Conservation (phyloP, 768 basidiomycete genomes). For the Termitomyces sp. region DNA sequence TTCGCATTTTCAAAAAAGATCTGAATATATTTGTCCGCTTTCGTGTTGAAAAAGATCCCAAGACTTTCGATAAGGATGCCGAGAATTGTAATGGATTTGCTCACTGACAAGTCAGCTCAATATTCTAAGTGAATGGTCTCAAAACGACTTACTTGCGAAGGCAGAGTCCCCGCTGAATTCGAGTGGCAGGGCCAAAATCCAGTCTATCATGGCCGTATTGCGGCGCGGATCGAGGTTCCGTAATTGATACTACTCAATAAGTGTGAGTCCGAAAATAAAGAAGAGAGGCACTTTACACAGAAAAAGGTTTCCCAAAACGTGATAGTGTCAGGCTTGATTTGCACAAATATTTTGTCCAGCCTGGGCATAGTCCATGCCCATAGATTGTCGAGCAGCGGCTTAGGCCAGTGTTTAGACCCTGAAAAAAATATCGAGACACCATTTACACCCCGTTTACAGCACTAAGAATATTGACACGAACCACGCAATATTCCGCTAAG, state of each 20-base stretch:
- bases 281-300: slow-evolving; percentile 31
- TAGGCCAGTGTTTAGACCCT: slow-evolving; percentile 87
- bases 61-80: slow-evolving; percentile 62
- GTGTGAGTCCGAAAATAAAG: neutral
- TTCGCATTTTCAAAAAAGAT: slow-evolving; percentile 71
- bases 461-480: slow-evolving; percentile 21
- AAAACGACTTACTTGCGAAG: slow-evolving; percentile 62
- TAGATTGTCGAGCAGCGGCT: slow-evolving; percentile 41
- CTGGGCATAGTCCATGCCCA: slow-evolving; percentile 71
- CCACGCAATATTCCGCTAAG: slow-evolving; percentile 73
- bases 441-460: neutral
- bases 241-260: slow-evolving; percentile 39
- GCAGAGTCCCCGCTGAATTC: slow-evolving; percentile 86
- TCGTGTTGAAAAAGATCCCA: slow-evolving; percentile 59
- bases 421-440: neutral
- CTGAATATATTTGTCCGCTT: slow-evolving; percentile 63
- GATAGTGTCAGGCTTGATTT: slow-evolving; percentile 84
- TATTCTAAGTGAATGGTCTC: neutral
- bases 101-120: slow-evolving; percentile 43
- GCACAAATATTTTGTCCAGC: slow-evolving; percentile 57
- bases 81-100: slow-evolving; percentile 65
- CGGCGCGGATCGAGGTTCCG: slow-evolving; percentile 77
- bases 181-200: slow-evolving; percentile 68
- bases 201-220: slow-evolving; percentile 64
- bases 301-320: slow-evolving; percentile 69